Conservation (phyloP, 106 monocot genomes). For the Triglochin maritima region DNA sequence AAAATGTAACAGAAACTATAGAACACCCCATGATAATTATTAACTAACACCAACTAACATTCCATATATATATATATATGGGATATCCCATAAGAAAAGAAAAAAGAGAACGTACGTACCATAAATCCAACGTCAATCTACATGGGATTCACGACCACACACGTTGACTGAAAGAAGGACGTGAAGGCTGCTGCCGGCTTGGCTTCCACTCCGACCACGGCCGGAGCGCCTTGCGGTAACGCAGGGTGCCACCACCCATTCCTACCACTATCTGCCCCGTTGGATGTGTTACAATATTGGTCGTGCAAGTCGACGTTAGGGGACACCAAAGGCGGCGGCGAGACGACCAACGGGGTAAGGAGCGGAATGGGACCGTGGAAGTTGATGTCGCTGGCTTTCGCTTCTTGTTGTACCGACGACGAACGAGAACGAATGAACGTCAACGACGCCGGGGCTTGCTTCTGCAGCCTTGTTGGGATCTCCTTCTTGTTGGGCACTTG, state of each 20-base stretch:
- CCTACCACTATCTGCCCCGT: background rate
- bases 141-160: background rate
- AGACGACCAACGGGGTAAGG: background rate
- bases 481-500: background rate
- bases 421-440: background rate
- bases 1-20: too few species aligned
- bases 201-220: background rate
- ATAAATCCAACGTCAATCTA: too few species aligned
- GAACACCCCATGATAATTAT: too few species aligned
- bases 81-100: too few species aligned
- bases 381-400: background rate
- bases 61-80: too few species aligned
- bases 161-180: background rate
- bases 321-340: background rate
- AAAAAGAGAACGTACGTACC: too few species aligned
- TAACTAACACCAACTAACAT: too few species aligned
- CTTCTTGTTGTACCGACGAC: background rate
- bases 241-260: slow-evolving; percentile 1
- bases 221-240: background rate
- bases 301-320: background rate
- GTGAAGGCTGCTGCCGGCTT: background rate
- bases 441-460: background rate
- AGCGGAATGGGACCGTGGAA: background rate
- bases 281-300: background rate
- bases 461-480: slow-evolving; percentile 2